Evolutionary conservation across 331 rosid genomes (phyloP).

Genomic region (Rosa hybrid): DNA sequence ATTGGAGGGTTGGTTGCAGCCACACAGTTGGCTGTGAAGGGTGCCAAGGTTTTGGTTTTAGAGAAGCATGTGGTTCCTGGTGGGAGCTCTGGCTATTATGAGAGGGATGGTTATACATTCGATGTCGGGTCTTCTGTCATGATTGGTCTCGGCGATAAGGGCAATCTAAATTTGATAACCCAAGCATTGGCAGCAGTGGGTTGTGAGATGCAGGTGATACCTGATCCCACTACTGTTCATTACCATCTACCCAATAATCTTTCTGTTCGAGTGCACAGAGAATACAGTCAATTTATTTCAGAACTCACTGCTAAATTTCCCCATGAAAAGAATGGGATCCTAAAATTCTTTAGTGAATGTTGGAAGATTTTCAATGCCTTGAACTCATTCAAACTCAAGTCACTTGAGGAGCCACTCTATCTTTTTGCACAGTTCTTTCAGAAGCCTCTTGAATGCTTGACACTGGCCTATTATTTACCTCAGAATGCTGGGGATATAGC

Average conservation of each 20-base stretch:
- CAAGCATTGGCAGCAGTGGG: constrained; percentile 98
- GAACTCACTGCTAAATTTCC: constrained; percentile 68
- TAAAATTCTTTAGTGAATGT: constrained; percentile 80
- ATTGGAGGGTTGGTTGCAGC: constrained; percentile 94
- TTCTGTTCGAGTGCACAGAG: constrained; percentile 79
- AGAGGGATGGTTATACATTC: constrained; percentile 84
- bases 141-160: constrained; percentile 97
- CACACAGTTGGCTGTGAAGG: constrained; percentile 91
- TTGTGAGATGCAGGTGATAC: constrained; percentile 78
- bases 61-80: constrained; percentile 98
- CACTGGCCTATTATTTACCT: constrained; percentile 77
- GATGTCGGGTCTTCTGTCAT: constrained; percentile 97
- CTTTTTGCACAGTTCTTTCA: constrained; percentile 90
- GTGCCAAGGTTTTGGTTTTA: constrained; percentile 84
- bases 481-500: constrained; percentile 97
- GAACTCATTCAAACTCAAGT: constrained; percentile 91
- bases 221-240: constrained; percentile 96
- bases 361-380: constrained; percentile 96
- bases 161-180: constrained; percentile 91
- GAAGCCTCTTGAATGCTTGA: constrained; percentile 83
- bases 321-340: constrained; percentile 51
- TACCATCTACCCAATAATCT: constrained; percentile 79
- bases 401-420: constrained; percentile 96
- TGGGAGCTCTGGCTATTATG: constrained; percentile 91
- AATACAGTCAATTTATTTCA: constrained; percentile 62